Conservation (phyloP, 768 basidiomycete species). For the Suillus weaverae region DNA sequence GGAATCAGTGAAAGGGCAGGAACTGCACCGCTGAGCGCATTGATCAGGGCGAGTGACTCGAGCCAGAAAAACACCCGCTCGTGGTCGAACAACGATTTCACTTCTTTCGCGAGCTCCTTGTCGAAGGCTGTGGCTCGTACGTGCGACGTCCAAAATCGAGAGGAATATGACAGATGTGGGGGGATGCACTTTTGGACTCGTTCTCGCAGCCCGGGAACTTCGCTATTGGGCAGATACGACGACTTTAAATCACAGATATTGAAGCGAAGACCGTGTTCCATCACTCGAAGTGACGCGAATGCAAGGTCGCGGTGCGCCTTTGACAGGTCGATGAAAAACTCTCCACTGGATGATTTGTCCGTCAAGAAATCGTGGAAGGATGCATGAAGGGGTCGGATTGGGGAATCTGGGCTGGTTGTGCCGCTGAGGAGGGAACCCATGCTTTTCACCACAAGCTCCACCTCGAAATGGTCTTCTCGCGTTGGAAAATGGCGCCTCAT, state of each 20-base stretch:
- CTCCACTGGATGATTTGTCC: constrained; percentile 11
- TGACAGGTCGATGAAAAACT: constrained; percentile 16
- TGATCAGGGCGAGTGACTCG: neutral
- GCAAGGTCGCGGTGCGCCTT: constrained; percentile 20
- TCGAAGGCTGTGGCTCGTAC: neutral
- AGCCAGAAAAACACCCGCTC: neutral
- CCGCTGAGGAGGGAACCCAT: constrained; percentile 13
- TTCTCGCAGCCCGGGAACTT: constrained; percentile 13
- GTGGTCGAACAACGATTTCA: neutral
- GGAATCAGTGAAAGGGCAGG: neutral
- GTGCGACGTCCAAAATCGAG: constrained; percentile 14
- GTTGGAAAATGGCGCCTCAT: neutral
- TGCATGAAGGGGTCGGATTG: constrained; percentile 24
- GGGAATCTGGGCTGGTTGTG: neutral
- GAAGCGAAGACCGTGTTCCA: constrained; percentile 34
- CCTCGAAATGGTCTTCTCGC: neutral
- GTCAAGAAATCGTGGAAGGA: constrained; percentile 30
- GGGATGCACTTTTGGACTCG: constrained; percentile 6
- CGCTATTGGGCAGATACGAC: constrained; percentile 29
- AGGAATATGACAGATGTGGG: constrained; percentile 10
- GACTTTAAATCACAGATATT: constrained; percentile 35
- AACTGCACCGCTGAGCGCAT: neutral
- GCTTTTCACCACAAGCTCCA: neutral
- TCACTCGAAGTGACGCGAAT: constrained; percentile 22
- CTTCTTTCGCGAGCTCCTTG: neutral